phyloP scores from a whole-genome alignment of 169 alveolate genomes.

The Plasmodium ovale region DNA sequence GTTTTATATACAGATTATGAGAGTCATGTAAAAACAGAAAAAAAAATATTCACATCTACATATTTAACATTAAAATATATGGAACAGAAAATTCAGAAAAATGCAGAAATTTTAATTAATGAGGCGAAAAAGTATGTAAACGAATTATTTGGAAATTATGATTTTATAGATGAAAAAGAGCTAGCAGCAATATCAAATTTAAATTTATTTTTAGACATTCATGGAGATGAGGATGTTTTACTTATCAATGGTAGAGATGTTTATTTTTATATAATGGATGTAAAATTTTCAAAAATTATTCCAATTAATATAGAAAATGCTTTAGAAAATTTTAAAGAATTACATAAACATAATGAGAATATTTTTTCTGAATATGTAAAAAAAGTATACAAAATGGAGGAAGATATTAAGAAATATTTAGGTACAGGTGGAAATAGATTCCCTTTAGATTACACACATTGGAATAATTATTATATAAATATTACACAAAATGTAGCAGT shows the following conservation, averaged over 20 bases:
- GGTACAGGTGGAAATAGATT: conserved; percentile 17
- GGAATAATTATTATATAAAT: conserved; percentile 26
- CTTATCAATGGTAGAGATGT: conserved; percentile 6
- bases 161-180: not conserved
- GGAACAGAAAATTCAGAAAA: conserved; percentile 6
- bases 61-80: conserved; percentile 1
- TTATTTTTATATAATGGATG: conserved; percentile 4
- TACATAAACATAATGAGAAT: conserved; percentile 5
- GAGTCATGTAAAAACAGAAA: conserved; percentile 4
- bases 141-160: conserved; percentile 10
- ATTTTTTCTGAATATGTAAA: not conserved
- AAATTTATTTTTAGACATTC: conserved; percentile 12
- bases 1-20: not conserved
- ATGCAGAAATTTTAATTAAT: not conserved
- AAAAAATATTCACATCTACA: not conserved
- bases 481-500: conserved; percentile 28
- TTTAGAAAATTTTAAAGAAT: conserved; percentile 2
- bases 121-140: not conserved
- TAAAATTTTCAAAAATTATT: not conserved
- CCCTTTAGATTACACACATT: conserved; percentile 9
- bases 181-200: not conserved
- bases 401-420: conserved; percentile 8
- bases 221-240: conserved; percentile 15
- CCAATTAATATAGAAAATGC: conserved; percentile 1
- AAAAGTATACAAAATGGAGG: conserved; percentile 1